phyloP scores from a whole-genome alignment of 2,329 filamentous ascomycete genomes.

The Xylariomycetidae sp. region DNA sequence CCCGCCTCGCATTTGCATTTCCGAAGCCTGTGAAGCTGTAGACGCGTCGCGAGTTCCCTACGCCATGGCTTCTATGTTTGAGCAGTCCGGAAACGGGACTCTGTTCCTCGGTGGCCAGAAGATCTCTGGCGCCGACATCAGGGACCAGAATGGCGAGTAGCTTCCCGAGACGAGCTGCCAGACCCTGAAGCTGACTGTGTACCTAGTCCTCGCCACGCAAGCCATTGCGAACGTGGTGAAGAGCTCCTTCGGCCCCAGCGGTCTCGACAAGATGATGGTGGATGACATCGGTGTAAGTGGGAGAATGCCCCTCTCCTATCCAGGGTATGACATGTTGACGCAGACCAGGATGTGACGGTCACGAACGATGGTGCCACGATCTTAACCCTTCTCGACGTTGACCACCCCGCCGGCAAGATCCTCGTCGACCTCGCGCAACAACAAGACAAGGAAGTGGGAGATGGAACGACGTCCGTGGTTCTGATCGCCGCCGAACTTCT shows the following conservation, averaged over 20 bases:
- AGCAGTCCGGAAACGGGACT: constrained; percentile 90
- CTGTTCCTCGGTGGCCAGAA: constrained; percentile 96
- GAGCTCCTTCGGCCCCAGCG: constrained; percentile 95
- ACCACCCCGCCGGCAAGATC: constrained; percentile 97
- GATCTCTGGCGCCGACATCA: constrained; percentile 92
- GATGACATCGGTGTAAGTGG: constrained; percentile 86
- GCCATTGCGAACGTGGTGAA: constrained; percentile 98
- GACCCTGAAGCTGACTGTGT: constrained; percentile 18
- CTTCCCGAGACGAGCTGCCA: constrained; percentile 6
- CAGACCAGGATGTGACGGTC: constrained; percentile 80
- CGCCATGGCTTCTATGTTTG: constrained; percentile 88
- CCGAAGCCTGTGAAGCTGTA: constrained; percentile 1
- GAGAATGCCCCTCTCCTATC: constrained; percentile 4
- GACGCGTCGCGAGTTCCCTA: background rate
- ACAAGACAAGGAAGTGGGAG: constrained; percentile 97
- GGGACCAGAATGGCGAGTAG: constrained; percentile 83
- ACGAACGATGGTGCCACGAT: constrained; percentile 99
- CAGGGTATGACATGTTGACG: constrained; percentile 12
- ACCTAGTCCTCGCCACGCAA: constrained; percentile 80
- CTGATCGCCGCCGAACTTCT: constrained; percentile 95
- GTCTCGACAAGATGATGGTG: constrained; percentile 99
- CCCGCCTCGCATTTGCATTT: background rate
- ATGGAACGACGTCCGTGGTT: constrained; percentile 96
- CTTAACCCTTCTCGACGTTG: constrained; percentile 87
- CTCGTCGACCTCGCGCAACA: constrained; percentile 95